These are phyloP conservation scores for Benincasa hispida DNA, from an alignment of 306 rosid species.

Conservation along the genomic window DNA sequence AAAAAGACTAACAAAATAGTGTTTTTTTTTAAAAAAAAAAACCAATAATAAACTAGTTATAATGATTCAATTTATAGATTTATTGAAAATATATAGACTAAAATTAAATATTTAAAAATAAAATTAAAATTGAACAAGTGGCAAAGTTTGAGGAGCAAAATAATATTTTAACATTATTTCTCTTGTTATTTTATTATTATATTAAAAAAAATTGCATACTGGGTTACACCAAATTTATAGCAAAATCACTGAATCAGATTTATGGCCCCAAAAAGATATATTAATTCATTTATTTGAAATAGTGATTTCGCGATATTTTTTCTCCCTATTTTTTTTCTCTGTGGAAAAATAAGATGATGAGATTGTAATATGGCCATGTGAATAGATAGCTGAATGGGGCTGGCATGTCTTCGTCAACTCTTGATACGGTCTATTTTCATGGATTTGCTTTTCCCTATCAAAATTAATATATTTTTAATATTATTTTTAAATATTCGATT, in stretches of 20 bases:
- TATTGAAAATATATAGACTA: too few relatives aligned
- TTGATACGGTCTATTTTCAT: slow-evolving; percentile 2
- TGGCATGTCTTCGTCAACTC: not conserved
- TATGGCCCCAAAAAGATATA: not conserved
- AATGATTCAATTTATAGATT: too few relatives aligned
- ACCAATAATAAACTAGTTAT: too few relatives aligned
- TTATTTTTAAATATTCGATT: not conserved
- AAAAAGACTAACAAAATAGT: too few relatives aligned
- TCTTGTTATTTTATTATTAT: too few relatives aligned
- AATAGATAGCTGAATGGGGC: not conserved
- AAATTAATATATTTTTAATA: not conserved
- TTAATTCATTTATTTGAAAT: not conserved
- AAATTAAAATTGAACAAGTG: too few relatives aligned
- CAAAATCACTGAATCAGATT: not conserved
- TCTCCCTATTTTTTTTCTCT: too few relatives aligned
- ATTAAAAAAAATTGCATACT: too few relatives aligned
- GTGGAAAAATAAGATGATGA: not conserved
- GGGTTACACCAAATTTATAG: not conserved
- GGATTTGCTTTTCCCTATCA: not conserved
- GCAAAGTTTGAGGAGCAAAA: too few relatives aligned
- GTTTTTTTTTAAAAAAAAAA: too few relatives aligned
- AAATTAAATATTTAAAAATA: too few relatives aligned
- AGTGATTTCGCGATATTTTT: not conserved
- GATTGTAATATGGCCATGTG: not conserved
- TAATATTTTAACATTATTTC: too few relatives aligned